phyloP scores from a whole-genome alignment of 176 grass and related monocot genomes.

The Pontederia paniculata region DNA sequence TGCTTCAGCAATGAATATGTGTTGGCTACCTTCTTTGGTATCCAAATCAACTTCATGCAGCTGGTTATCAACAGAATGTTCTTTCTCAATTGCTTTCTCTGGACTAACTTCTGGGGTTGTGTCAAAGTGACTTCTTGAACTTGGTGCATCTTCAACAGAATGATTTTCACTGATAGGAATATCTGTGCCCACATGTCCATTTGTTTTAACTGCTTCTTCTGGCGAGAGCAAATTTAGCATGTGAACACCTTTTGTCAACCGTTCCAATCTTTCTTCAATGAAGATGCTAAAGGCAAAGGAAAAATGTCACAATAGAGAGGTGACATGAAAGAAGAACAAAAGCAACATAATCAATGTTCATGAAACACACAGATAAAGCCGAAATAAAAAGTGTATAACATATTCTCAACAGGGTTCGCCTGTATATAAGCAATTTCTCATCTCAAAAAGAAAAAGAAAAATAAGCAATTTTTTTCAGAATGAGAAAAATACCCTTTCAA shows the following conservation, averaged over 20 bases:
- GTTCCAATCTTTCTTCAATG: constrained; percentile 87
- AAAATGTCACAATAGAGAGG: constrained; percentile 21
- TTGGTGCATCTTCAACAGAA: constrained; percentile 21
- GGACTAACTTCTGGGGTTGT: constrained; percentile 6
- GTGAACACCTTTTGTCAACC: constrained; percentile 69
- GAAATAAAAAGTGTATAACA: too few relatives aligned
- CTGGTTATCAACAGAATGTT: constrained; percentile 17
- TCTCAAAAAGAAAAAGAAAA: too few relatives aligned
- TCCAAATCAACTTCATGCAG: constrained; percentile 27
- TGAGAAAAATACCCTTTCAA: too few relatives aligned
- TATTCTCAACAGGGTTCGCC: too few relatives aligned
- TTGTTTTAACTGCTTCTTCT: constrained; percentile 45
- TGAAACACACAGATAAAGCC: too few relatives aligned
- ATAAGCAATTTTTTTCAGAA: too few relatives aligned
- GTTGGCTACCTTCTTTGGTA: constrained; percentile 8
- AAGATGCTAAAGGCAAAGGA: constrained; percentile 45
- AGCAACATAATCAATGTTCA: too few relatives aligned
- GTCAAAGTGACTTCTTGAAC: constrained; percentile 24
- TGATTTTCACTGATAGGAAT: constrained; percentile 25
- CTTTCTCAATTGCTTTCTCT: constrained; percentile 26
- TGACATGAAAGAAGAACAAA: constrained; percentile 11
- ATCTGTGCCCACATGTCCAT: constrained; percentile 31
- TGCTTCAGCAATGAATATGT: too few relatives aligned
- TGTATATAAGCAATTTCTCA: too few relatives aligned
- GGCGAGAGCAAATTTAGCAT: constrained; percentile 64